A percentile compares a stretch with the other conserved stretches of the same genome.
Conservation (phyloP, 495 filamentous ascomycete species). For the Hyaloscypha bicolor region DNA sequence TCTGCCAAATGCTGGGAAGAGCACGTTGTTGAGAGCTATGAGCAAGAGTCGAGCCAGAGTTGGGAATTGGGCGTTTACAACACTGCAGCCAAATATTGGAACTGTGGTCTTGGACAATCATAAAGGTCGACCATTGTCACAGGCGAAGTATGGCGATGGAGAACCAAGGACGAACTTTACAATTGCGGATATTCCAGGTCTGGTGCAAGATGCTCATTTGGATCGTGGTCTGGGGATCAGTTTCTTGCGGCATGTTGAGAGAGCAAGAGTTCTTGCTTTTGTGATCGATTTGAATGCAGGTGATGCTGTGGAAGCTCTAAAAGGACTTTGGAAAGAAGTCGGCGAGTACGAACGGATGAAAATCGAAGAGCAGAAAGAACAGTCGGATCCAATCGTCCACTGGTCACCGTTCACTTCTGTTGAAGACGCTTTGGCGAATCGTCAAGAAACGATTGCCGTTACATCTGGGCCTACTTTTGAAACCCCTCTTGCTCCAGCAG, state of each 20-base stretch:
- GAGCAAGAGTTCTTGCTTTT: slow-evolving; percentile 89
- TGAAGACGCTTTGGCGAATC: slow-evolving; percentile 27
- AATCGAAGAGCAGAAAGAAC: slow-evolving; percentile 59
- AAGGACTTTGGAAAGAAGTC: slow-evolving; percentile 86
- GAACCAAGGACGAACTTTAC: slow-evolving; percentile 76
- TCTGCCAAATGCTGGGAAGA: slow-evolving; percentile 95
- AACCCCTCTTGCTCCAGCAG: slow-evolving; percentile 27
- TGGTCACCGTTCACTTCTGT: slow-evolving; percentile 25
- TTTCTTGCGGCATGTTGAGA: slow-evolving; percentile 92
- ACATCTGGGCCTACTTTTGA: slow-evolving; percentile 35
- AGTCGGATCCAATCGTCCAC: slow-evolving; percentile 42
- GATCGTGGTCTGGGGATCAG: slow-evolving; percentile 90
- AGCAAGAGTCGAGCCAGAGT: slow-evolving; percentile 85
- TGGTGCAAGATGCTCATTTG: slow-evolving; percentile 87
- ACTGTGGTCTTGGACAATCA: slow-evolving; percentile 89
- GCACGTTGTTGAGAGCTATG: slow-evolving; percentile 84
- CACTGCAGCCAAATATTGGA: slow-evolving; percentile 89
- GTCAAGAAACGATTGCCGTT: slow-evolving; percentile 36
- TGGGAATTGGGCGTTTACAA: slow-evolving; percentile 96
- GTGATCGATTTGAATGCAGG: slow-evolving; percentile 84
- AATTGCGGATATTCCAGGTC: slow-evolving; percentile 92
- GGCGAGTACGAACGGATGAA: slow-evolving; percentile 80
- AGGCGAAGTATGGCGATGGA: slow-evolving; percentile 33
- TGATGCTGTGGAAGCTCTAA: slow-evolving; percentile 75
- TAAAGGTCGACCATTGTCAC: slow-evolving; percentile 59